These are phyloP conservation scores for Viola odorata DNA, from an alignment of 345 rosid species.

Conservation along the genomic window DNA sequence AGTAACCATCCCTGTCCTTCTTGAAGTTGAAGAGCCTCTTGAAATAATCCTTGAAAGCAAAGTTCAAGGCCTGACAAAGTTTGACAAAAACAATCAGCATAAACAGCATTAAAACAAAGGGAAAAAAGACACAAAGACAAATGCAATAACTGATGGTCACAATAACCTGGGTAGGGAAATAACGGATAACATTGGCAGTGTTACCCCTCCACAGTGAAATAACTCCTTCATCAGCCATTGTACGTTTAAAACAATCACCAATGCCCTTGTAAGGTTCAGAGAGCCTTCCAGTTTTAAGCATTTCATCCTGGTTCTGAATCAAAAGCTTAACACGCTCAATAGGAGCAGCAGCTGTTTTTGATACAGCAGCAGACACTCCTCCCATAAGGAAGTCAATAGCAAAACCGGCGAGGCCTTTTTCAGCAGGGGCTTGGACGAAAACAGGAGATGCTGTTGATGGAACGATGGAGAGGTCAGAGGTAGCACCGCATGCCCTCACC, in stretches of 20 bases:
- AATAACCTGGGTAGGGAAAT: conserved; percentile 31
- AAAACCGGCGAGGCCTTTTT: conserved; percentile 26
- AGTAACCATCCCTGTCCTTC: conserved; percentile 30
- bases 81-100: background rate
- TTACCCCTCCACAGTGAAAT: conserved; percentile 30
- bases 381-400: conserved; percentile 37
- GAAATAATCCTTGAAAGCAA: conserved; percentile 40
- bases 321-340: background rate
- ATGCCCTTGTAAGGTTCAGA: conserved; percentile 34
- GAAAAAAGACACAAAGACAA: background rate
- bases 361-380: conserved; percentile 35
- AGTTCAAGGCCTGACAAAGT: conserved; percentile 27
- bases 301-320: conserved; percentile 27
- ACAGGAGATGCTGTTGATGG: conserved; percentile 23
- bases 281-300: conserved; percentile 30
- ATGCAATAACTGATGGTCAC: background rate
- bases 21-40: conserved; percentile 39
- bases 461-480: conserved; percentile 25
- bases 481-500: conserved; percentile 20
- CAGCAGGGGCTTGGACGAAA: conserved; percentile 26
- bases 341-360: conserved; percentile 35
- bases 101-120: background rate
- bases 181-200: conserved; percentile 35
- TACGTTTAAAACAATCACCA: conserved; percentile 28
- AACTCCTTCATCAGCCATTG: conserved; percentile 20